Conservation (phyloP, 768 basidiomycete species). For the Suillus clintonianus region DNA sequence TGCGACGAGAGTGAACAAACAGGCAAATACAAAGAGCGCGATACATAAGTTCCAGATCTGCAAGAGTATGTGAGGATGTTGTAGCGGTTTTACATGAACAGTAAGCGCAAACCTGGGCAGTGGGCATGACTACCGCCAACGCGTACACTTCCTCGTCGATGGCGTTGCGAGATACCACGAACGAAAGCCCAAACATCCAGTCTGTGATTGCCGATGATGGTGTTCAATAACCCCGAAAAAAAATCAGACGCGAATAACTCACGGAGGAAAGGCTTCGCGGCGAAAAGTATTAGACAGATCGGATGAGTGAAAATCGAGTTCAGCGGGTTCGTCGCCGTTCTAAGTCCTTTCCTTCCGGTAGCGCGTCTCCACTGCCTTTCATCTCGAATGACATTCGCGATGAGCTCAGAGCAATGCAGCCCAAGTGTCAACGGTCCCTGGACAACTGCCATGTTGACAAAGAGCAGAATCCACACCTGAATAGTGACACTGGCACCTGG, state of each 20-base stretch:
- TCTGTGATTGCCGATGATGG: constrained; percentile 12
- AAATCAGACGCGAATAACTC: constrained; percentile 3
- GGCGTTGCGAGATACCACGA: constrained; percentile 19
- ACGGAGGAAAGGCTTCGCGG: constrained; percentile 28
- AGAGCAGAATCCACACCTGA: constrained; percentile 27
- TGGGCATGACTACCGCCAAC: constrained; percentile 24
- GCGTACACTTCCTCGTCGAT: constrained; percentile 9
- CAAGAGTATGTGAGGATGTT: background rate
- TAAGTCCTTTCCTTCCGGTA: constrained; percentile 26
- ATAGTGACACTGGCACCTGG: constrained; percentile 24
- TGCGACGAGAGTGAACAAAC: constrained; percentile 15
- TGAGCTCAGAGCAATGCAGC: constrained; percentile 29
- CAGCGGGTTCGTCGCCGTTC: constrained; percentile 20
- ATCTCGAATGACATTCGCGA: constrained; percentile 29
- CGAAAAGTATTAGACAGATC: constrained; percentile 17
- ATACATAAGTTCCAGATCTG: constrained; percentile 30
- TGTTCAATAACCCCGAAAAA: background rate
- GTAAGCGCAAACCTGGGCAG: constrained; percentile 20
- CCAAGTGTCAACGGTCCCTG: constrained; percentile 29
- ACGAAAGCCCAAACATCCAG: constrained; percentile 34
- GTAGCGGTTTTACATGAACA: background rate
- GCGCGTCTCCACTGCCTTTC: too few relatives aligned
- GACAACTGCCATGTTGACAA: too few relatives aligned
- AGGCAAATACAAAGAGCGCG: constrained; percentile 19
- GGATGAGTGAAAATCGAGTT: constrained; percentile 21